Evolutionary conservation across 495 filamentous ascomycete genomes (phyloP).

Genomic region (Hypoxylon rickii): DNA sequence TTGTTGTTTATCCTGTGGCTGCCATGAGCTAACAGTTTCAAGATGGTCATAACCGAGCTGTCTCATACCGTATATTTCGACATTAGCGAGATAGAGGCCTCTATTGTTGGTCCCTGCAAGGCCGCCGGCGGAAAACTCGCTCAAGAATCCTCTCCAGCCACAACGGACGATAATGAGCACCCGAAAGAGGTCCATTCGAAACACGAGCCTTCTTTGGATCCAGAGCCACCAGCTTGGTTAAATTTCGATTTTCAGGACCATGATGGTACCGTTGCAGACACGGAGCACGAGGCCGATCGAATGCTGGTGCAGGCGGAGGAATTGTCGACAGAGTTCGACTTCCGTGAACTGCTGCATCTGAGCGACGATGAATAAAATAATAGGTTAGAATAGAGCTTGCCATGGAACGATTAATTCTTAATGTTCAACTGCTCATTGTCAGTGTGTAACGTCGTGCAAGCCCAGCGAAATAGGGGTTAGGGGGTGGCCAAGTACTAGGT

Average conservation of each 20-base stretch:
- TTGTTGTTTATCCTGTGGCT: not conserved
- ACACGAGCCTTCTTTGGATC: not conserved
- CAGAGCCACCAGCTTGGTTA: not conserved
- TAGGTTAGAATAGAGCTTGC: too few relatives aligned
- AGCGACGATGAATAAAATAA: not conserved
- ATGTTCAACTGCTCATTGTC: too few relatives aligned
- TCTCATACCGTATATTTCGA: constrained; percentile 8
- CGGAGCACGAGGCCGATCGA: not conserved
- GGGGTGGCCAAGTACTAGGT: too few relatives aligned
- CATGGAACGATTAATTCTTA: too few relatives aligned
- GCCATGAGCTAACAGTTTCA: not conserved
- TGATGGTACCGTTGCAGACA: not conserved
- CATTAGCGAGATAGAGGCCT: constrained; percentile 2
- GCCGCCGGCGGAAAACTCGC: not conserved
- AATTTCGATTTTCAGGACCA: not conserved
- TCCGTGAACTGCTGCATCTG: not conserved
- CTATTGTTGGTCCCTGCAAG: not conserved
- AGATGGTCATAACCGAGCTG: constrained; percentile 2
- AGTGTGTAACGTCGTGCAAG: too few relatives aligned
- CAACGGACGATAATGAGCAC: not conserved
- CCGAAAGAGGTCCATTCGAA: not conserved
- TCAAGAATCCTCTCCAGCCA: not conserved
- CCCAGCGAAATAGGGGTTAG: too few relatives aligned
- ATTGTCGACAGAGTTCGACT: not conserved
- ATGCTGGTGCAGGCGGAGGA: constrained; percentile 7